A percentile compares a stretch with the other conserved stretches of the same genome.
phyloP scores from a whole-genome alignment of 257 asterid genomes.

The Vinca minor region DNA sequence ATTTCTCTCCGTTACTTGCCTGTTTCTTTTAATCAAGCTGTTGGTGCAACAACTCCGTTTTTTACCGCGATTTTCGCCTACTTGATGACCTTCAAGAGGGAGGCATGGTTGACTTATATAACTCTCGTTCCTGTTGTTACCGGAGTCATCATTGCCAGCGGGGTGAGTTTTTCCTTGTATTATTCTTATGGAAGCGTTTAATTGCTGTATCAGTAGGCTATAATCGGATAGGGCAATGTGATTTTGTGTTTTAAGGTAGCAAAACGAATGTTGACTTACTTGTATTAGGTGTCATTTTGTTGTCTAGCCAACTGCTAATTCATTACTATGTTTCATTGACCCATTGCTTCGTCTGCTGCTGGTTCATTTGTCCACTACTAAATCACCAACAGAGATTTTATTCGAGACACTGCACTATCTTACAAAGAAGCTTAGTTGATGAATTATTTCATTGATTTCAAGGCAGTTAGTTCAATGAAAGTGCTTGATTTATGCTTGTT shows the following conservation, averaged over 20 bases:
- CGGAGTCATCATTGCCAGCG: constrained; percentile 75
- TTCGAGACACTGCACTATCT: too few relatives aligned
- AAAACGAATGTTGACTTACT: neutral
- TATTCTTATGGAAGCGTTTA: neutral
- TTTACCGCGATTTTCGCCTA: constrained; percentile 80
- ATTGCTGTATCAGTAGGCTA: neutral
- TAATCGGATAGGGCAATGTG: neutral
- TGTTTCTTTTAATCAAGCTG: constrained; percentile 81
- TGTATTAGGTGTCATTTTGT: neutral
- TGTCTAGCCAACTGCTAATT: neutral
- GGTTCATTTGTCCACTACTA: neutral
- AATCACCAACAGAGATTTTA: neutral
- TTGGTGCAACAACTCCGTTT: constrained; percentile 86
- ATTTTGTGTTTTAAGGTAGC: neutral
- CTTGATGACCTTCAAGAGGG: constrained; percentile 61
- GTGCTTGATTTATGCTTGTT: neutral
- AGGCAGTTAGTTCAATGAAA: neutral
- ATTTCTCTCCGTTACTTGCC: constrained; percentile 75
- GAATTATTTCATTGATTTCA: neutral
- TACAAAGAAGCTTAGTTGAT: neutral
- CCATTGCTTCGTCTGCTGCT: neutral
- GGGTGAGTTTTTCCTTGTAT: constrained; percentile 36
- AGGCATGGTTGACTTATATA: constrained; percentile 69
- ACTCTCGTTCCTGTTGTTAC: constrained; percentile 72
- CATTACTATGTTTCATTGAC: neutral